Evolutionary conservation across 1,139 yeast species (phyloP), one percentile per base, ranked within the genome.

Genomic region (Candida frijolesensis): DNA sequence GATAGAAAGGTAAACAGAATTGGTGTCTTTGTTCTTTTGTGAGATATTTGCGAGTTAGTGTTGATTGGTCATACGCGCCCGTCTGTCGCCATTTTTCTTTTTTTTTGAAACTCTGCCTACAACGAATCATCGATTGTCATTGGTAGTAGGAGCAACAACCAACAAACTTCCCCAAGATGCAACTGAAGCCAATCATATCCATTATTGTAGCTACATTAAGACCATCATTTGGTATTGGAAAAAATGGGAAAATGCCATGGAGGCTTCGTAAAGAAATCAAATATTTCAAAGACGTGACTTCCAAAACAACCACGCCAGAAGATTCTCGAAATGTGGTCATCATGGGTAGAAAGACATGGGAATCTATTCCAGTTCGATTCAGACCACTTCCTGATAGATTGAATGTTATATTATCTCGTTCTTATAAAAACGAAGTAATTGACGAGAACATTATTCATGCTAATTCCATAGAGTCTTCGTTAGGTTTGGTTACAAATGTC

Each of bases 281-380:
- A 61, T 94, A 86, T 65, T 94, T 94, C 72, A 80, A 82, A 53
- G 82, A 82, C 50, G 87, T 89, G 15, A 94, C 99, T 0, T 70
- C 84, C 3, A 57, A 58, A 50, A 70, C 78, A 22, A 50, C 29
- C 29, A 25, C 50, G 7, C 58, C 59, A 4, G 61, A 74, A 5
- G 53, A 52, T 6, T 69, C 68, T 51, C 64, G 70, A 50, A 89
- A 92, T 60, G 96, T 91, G 0, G 98, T 95, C 12, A 78, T 95
- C 9, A 94, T 95, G 99, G 99, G 99, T 5, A 78, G 97, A 51
- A 87, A 85, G 63, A 94, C 99, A 1, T 94, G 98, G 96, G 95
- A 91, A 37, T 89, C 97, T 8, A 91, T 94, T 44, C 99, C 99
- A 0, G 54, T 68, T 1, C 84, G 79, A 64, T 94, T 90, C 69